Percentiles rank a stretch among this genome's conserved stretches.
phyloP scores from a whole-genome alignment of 179 eudicot genomes.

The Silene coronaria region DNA sequence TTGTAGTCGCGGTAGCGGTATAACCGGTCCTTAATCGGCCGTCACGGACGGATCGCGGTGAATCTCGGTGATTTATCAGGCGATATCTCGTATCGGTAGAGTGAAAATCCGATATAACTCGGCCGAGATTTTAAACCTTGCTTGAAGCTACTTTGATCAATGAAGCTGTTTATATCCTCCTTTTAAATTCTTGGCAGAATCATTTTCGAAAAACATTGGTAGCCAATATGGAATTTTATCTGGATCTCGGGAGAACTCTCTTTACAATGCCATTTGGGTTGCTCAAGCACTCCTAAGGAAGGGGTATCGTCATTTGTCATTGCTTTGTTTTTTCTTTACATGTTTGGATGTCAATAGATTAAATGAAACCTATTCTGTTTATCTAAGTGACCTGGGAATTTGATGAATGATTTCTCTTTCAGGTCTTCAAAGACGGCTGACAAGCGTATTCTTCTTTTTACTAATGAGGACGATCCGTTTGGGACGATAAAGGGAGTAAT shows the following conservation, averaged over 20 bases:
- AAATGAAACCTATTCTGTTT: not conserved
- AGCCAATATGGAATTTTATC: slow-evolving; percentile 76
- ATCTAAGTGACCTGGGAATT: slow-evolving; percentile 4
- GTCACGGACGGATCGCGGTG: too few relatives aligned
- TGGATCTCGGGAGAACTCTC: slow-evolving; percentile 81
- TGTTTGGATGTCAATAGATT: not conserved
- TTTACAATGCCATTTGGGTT: slow-evolving; percentile 93
- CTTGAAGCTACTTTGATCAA: not conserved
- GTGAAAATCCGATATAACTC: too few relatives aligned
- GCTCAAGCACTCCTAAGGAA: slow-evolving; percentile 90
- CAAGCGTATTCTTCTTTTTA: slow-evolving; percentile 73
- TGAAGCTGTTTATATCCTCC: not conserved
- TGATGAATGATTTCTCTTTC: slow-evolving; percentile 20
- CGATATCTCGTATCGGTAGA: too few relatives aligned
- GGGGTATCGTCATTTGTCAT: slow-evolving; percentile 45
- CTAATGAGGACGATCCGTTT: slow-evolving; percentile 98
- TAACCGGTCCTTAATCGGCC: too few relatives aligned
- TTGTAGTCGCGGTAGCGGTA: too few relatives aligned
- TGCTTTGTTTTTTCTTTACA: slow-evolving; percentile 5
- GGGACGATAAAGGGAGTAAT: slow-evolving; percentile 71
- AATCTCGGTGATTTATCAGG: too few relatives aligned
- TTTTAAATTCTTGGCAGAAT: slow-evolving; percentile 39
- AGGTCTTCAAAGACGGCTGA: slow-evolving; percentile 85
- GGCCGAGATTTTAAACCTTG: too few relatives aligned
- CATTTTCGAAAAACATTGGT: slow-evolving; percentile 66